Percentiles rank a stretch among this genome's conserved stretches.
phyloP scores from a whole-genome alignment of 2,329 filamentous ascomycete species.

The Neospermospora avenae region DNA sequence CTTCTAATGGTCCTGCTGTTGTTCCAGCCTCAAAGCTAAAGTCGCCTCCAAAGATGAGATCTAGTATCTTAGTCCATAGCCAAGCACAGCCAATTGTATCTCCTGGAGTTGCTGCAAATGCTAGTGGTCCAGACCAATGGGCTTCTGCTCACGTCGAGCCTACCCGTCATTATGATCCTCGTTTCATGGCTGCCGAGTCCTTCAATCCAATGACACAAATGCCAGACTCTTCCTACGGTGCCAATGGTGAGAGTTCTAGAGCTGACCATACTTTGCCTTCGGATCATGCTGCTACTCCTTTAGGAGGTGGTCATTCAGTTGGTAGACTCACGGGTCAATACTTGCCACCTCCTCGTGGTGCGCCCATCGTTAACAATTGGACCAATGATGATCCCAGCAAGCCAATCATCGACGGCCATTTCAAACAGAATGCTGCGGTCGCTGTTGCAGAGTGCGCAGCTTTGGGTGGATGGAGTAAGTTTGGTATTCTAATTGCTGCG shows the following conservation, averaged over 20 bases:
- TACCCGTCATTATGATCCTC: background rate
- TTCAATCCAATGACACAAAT: background rate
- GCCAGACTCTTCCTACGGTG: background rate
- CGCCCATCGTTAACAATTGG: conserved; percentile 14
- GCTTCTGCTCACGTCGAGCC: background rate
- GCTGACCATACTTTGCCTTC: background rate
- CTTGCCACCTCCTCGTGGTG: background rate
- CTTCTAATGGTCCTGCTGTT: background rate
- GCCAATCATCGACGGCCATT: conserved; percentile 15
- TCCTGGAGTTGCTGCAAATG: background rate
- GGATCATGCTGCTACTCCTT: background rate
- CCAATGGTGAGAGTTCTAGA: too few species aligned
- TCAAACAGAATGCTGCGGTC: conserved; percentile 8
- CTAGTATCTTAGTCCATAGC: background rate
- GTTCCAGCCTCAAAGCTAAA: background rate
- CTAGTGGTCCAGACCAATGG: background rate
- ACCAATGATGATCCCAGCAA: conserved; percentile 9
- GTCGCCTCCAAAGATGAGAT: background rate
- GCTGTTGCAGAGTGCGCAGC: conserved; percentile 4
- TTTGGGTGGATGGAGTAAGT: conserved; percentile 8
- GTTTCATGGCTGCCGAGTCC: background rate
- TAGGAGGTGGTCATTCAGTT: background rate
- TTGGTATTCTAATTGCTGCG: background rate
- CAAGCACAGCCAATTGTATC: background rate
- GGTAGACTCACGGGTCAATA: background rate